Evolutionary conservation across 257 asterid genomes (phyloP), one percentile per base, ranked within the genome.

Genomic region (Avicennia marina): DNA sequence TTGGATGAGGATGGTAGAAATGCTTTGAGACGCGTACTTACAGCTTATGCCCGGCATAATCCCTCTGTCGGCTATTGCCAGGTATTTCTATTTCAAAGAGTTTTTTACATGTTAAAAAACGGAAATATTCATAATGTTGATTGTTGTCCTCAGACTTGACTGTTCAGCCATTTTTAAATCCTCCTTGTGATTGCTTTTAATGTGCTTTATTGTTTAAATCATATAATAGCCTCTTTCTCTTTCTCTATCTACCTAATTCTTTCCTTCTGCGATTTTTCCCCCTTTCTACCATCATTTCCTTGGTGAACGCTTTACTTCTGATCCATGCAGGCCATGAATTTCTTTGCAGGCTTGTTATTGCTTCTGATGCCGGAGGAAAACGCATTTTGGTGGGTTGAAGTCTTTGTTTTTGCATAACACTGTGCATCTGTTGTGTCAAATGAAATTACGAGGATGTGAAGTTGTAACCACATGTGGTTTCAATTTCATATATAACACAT

Each of bases 331-430:
- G 99, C 97, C 68, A 93, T 89, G 99, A 93, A 89, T 72, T 93
- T 93, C 81, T 93, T 89, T 67, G 99, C 97, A n/a, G 99, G 96
- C 62, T 68, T 93, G 74, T 75, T 93, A 45, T 75, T 93, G 78
- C 94, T 93, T 69, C 67, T 93, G 73, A 93, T 93, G 97, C 94
- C 99, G n/a, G 99, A 93, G 78, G 97, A 93, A 81, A 93, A 84
- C 79, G 97, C 97, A 29, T 93, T 93, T 76, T 93, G 99, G 99
- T 93, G 74, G 72, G 95, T 72, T 39, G 43, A 48, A 36, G 10
- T 36, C 3, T 36, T 7, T 36, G 13, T 56, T 57, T 59, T 58
- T 57, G 50, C 11, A 41, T 48, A 31, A 45, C 39, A 56, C 42
- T 60, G 25, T 62, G 22, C 33, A 62, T 36, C 41, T 9, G 33